phyloP scores from a whole-genome alignment of 75 land plant species.

The Azolla pinnata region DNA sequence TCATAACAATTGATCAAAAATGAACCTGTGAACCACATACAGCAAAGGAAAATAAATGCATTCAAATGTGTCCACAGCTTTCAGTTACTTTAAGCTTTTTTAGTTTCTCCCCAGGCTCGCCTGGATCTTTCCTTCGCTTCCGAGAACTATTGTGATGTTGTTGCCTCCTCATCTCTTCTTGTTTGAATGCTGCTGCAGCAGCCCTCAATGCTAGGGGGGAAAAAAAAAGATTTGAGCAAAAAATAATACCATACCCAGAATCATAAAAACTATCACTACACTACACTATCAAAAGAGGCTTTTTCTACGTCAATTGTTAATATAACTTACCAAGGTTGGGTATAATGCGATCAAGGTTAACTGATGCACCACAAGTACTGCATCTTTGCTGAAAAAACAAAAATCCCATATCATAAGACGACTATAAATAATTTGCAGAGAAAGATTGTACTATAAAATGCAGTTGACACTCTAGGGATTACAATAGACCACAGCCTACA shows the following conservation, averaged over 20 bases:
- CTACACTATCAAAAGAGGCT: neutral
- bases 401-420: no score
- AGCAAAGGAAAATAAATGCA: no score
- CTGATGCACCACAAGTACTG: constrained; percentile 22
- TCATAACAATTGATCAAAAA: neutral
- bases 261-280: no score
- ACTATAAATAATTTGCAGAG: no score
- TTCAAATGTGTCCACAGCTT: no score
- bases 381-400: constrained; percentile 22
- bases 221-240: neutral
- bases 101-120: neutral
- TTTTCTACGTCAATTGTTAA: neutral
- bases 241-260: no score
- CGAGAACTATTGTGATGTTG: neutral
- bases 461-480: no score
- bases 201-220: constrained; percentile 7
- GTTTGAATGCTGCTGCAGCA: constrained; percentile 14
- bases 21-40: no score
- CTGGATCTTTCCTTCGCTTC: neutral
- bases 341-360: constrained; percentile 18
- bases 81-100: constrained; percentile 3
- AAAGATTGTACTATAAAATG: no score
- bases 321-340: constrained; percentile 29
- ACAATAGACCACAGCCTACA: no score
- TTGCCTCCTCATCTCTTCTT: neutral